Base-by-base conservation (phyloP, 2,329 filamentous ascomycete genomes). In the Exophiala sp. region DNA sequence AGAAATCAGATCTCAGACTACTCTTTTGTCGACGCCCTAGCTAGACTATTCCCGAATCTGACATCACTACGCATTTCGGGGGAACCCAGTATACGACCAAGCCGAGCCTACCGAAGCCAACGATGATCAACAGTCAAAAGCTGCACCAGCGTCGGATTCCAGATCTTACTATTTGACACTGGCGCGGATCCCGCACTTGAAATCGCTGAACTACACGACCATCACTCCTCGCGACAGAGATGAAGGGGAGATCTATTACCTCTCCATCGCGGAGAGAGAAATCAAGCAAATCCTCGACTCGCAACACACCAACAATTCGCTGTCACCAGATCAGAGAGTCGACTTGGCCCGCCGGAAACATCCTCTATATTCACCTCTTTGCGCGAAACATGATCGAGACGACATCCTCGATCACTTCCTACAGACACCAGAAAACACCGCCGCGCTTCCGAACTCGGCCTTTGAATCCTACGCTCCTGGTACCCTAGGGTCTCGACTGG, bases 221-320 rank as follows among this genome's bases (percentile, higher is more conserved):
- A 82, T 97, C 59, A 82, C 82, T 0, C 60, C 73, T 1, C 80
- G 83, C 35, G 90, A 97, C 65, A 81, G 91, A 14, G 76, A 81
- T 46, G 93, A 97, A 62, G 89, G 89, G 3, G 93, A 97, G 61
- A 83, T 91, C 62, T 98, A 95, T 66, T 98, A 98, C 66, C 79
- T 97, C 9, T 87, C 84, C 0, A 79, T 86, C 46, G 93, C 96
- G 50, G 86, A 79, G 9, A 82, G 82, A 55, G 86, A 93, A 64
- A 73, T 96, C 32, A 77, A 81, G 70, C 75, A 2, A 77, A 18
- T 52, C 3, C 29, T 80, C 0, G 71, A 80, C 0, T 74, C 79
- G 48, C n/a, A 8, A n/a, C 18, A 34, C 19, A 19, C 29, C 16
- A 29, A 19, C 18, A 18, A 40, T 18, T 19, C 46, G 27, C 24